Conservation (phyloP, 1,139 yeast genomes). For the Yamadazyma taylorii region DNA sequence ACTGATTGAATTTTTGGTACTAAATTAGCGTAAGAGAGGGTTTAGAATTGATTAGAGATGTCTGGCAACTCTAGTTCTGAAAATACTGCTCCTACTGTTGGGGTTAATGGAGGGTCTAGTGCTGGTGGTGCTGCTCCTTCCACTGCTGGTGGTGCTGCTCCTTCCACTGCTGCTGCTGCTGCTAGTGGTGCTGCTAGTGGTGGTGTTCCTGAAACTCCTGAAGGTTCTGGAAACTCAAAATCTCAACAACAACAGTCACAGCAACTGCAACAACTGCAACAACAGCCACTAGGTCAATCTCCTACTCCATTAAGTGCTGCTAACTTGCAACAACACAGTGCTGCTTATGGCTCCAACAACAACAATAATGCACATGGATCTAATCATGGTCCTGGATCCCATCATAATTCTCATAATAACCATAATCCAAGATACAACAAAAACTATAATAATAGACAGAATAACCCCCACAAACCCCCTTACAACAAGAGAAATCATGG, state of each 20-base stretch:
- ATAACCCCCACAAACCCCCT: conserved; percentile 6
- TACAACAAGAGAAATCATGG: conserved; percentile 8
- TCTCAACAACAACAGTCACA: neutral
- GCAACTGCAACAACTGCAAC: neutral
- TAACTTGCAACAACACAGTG: conserved; percentile 15
- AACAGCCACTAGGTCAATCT: neutral
- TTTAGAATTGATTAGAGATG: too few relatives aligned
- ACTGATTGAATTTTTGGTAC: too few relatives aligned
- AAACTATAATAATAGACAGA: conserved; percentile 7
- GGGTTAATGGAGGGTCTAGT: too few relatives aligned
- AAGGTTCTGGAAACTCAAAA: neutral
- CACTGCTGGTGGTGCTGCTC: too few relatives aligned
- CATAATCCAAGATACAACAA: conserved; percentile 5
- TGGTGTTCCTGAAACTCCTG: too few relatives aligned
- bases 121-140: too few relatives aligned
- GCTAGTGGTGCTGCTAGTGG: too few relatives aligned
- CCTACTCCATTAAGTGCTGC: conserved; percentile 15
- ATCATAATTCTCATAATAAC: conserved; percentile 1
- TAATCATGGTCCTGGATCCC: neutral
- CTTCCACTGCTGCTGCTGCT: too few relatives aligned
- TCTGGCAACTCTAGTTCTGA: too few relatives aligned
- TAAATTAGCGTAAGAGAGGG: too few relatives aligned
- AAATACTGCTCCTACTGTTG: too few relatives aligned
- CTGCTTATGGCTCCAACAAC: conserved; percentile 5
- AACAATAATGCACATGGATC: neutral